These are phyloP conservation scores for Lolium perenne DNA, from an alignment of 176 grass and related monocot genomes.

Conservation along the genomic window DNA sequence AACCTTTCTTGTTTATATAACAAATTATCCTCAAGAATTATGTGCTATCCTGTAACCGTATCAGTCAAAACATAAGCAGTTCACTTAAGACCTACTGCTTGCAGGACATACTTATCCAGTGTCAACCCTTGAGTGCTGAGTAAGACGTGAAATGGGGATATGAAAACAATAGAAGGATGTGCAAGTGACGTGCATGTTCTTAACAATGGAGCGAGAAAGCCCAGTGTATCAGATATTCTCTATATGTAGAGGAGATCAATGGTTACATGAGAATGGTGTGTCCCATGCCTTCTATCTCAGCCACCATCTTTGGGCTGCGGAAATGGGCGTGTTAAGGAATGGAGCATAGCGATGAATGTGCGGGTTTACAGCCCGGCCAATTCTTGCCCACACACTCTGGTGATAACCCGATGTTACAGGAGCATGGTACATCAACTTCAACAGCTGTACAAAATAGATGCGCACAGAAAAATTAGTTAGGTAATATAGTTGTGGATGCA, in stretches of 20 bases:
- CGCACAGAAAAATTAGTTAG: slow-evolving; percentile 4
- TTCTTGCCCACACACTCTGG: slow-evolving; percentile 80
- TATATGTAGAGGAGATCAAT: neutral
- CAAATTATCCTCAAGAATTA: slow-evolving; percentile 15
- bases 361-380: slow-evolving; percentile 67
- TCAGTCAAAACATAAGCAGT: neutral
- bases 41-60: neutral
- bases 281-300: slow-evolving; percentile 57
- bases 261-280: neutral
- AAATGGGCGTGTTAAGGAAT: slow-evolving; percentile 77
- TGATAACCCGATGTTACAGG: slow-evolving; percentile 79
- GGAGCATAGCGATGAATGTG: slow-evolving; percentile 69
- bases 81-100: slow-evolving; percentile 7
- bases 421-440: slow-evolving; percentile 93
- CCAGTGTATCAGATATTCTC: neutral
- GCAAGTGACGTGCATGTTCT: slow-evolving; percentile 2
- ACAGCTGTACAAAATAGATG: slow-evolving; percentile 58
- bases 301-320: slow-evolving; percentile 88
- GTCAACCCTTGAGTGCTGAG: slow-evolving; percentile 7
- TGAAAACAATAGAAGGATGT: slow-evolving; percentile 29
- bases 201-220: neutral
- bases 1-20: slow-evolving; percentile 4
- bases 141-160: slow-evolving; percentile 31
- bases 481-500: slow-evolving; percentile 20
- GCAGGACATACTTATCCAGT: slow-evolving; percentile 13